Base-by-base conservation (phyloP, 23 red algal species). In the Pyropia yezoensis region DNA sequence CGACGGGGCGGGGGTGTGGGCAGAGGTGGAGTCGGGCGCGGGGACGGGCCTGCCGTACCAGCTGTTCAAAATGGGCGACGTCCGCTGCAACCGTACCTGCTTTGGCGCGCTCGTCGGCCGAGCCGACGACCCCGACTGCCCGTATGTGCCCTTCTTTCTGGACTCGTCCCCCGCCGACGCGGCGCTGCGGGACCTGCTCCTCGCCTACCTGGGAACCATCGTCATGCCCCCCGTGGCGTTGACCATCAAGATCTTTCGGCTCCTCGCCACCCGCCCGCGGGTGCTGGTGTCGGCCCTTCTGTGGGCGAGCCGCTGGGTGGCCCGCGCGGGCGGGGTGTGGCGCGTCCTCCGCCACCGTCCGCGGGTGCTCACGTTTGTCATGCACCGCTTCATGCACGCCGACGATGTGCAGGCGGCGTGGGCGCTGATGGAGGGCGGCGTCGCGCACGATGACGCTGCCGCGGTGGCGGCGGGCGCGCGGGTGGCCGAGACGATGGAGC, bases 311-410 rank as follows among this genome's bases (percentile, higher is more conserved):
- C 75, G 86, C 12, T 61, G 79, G 14, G 19, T 73, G 11, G 26
- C 33, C 14, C 60, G 86, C 3, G 86, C 86, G 15, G 77, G 86
- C 14, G 86, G 75, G 39, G 24, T 81, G 0, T 61, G 71, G 60
- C 66, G 56, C 14, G 54, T 90, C 20, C 34, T 90, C 22, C 49
- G 56, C 21, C 22, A 57, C 27, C 62, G 76, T 19, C 33, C 80
- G 4, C 62, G 52, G 11, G 50, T 72, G 18, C 49, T 90, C n/a
- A 82, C 76, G 45, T 55, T 90, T 65, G 86, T 90, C 14, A 90
- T 90, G 86, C 86, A 90, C 76, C 86, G 86, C 20, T 90, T 90
- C 61, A 90, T 90, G 86, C 66, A 90, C 60, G 86, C 86, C 21
- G 70, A 90, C 2, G 71, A 81, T 33, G 86, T 90, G 15, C 52